Evolutionary conservation across 2,329 filamentous ascomycete genomes (phyloP).

Genomic region (Didymella keratinophila): DNA sequence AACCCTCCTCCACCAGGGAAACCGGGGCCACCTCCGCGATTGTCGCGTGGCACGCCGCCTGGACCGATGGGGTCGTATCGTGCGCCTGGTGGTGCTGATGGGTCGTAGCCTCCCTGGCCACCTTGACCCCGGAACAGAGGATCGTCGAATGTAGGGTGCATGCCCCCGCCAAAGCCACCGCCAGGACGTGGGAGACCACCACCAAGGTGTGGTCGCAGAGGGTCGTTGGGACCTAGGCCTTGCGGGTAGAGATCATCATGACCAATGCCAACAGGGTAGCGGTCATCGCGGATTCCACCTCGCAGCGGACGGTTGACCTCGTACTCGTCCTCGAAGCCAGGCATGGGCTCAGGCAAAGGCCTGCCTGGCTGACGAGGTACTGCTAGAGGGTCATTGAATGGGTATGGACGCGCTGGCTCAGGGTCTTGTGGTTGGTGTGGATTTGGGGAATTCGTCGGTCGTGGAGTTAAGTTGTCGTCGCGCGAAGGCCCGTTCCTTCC

Average conservation of each 20-base stretch:
- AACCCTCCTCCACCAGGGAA: slow-evolving; percentile 52
- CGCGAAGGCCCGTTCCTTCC: slow-evolving; percentile 51
- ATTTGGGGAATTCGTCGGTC: slow-evolving; percentile 41
- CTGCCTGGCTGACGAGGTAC: slow-evolving; percentile 62
- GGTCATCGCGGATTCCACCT: slow-evolving; percentile 56
- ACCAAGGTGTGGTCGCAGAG: slow-evolving; percentile 72
- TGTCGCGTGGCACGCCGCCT: slow-evolving; percentile 55
- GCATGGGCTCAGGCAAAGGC: slow-evolving; percentile 81
- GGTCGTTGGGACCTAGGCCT: slow-evolving; percentile 84
- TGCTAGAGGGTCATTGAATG: slow-evolving; percentile 73
- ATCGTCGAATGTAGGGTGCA: slow-evolving; percentile 97
- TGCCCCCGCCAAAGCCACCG: slow-evolving; percentile 75
- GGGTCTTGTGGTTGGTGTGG: slow-evolving; percentile 60
- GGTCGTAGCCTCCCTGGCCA: slow-evolving; percentile 64
- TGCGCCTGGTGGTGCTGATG: slow-evolving; percentile 84
- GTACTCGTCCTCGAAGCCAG: slow-evolving; percentile 92
- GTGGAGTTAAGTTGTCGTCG: slow-evolving; percentile 26
- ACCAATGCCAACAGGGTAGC: slow-evolving; percentile 74
- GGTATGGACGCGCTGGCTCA: slow-evolving; percentile 70
- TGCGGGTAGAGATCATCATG: slow-evolving; percentile 88
- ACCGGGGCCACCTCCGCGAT: slow-evolving; percentile 39
- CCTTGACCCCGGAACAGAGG: slow-evolving; percentile 76
- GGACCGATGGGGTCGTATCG: slow-evolving; percentile 83
- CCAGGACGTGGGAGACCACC: slow-evolving; percentile 65
- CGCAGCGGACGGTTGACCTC: slow-evolving; percentile 76